Evolutionary conservation across 352 stramenopile species (phyloP).

Genomic region (Phytophthora tentaculata): DNA sequence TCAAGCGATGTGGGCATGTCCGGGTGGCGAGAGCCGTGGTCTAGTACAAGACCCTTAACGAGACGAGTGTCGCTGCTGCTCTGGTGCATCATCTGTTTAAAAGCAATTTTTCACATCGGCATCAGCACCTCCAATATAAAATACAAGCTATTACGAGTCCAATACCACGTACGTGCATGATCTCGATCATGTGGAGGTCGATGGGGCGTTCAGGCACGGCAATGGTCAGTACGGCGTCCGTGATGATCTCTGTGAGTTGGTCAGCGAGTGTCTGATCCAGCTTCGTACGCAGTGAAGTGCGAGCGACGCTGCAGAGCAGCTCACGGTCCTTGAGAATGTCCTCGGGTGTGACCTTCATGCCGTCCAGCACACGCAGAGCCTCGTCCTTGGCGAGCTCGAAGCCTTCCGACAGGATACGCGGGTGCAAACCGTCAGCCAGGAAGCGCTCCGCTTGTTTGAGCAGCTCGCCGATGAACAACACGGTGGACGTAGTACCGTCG

Average conservation of each 20-base stretch:
- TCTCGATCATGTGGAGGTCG: constrained; percentile 99
- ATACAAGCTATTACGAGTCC: neutral
- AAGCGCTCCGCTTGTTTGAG: constrained; percentile 98
- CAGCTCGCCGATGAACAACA: constrained; percentile 98
- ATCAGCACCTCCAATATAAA: constrained; percentile 5
- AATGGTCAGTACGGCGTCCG: constrained; percentile 97
- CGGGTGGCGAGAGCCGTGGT: constrained; percentile 98
- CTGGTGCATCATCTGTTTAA: constrained; percentile 95
- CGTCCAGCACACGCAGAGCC: constrained; percentile 94
- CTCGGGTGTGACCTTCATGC: constrained; percentile 84
- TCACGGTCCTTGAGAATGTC: constrained; percentile 95
- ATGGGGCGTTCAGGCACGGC: constrained; percentile 84
- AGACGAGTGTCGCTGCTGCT: constrained; percentile 93
- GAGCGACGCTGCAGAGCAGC: constrained; percentile 93
- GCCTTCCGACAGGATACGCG: constrained; percentile 97
- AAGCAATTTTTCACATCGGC: neutral
- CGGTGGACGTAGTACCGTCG: constrained; percentile 98
- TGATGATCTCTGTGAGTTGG: constrained; percentile 96
- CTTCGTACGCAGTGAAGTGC: constrained; percentile 98
- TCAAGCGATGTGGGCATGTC: constrained; percentile 98
- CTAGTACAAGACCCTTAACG: constrained; percentile 97
- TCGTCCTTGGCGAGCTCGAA: constrained; percentile 98
- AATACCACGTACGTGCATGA: constrained; percentile 92
- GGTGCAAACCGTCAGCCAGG: constrained; percentile 96
- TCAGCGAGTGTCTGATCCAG: constrained; percentile 94